Evolutionary conservation across 768 basidiomycete genomes (phyloP), one percentile per base, ranked within the genome.

Genomic region (Termitomyces sp.): DNA sequence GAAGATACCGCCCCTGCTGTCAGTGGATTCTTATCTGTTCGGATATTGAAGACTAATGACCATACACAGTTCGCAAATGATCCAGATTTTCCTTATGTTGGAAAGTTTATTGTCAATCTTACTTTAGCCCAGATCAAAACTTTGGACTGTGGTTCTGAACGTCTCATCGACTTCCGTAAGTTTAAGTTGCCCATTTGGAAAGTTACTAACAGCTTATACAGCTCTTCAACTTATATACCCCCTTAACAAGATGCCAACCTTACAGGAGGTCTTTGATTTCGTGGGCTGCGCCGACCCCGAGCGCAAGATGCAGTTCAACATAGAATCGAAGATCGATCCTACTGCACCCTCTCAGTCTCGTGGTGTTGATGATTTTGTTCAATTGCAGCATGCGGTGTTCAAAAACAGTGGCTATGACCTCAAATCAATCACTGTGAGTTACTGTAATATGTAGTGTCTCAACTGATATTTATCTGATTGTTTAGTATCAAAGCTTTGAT

Each of bases 51-150:
- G 23, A 28, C n/a, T 35, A 58, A 46, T 37, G 15, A 43, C 14
- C 4, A 19, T 51, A 38, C 6, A 23, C 50, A 88, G 87, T 73
- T 76, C 55, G 70, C 73, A 10, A 69, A 71, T 38, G 87, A 90
- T 65, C 82, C 84, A 1, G 71, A 72, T 41, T 90, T 80, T 65
- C 87, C 87, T 12, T 89, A 90, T 65, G 85, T 88, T n/a, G 87
- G 86, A 52, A 87, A 88, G 69, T 80, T 75, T 57, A 76, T 91
- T 53, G 84, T 82, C n/a, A 85, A 89, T 66, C 77, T 91, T 42
- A 92, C 91, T 0, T 69, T 91, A 42, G 82, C 87, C 7, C 89
- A 92, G 70, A 70, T 93, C 57, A 86, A 85, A 70, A 91, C 87
- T 5, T 68, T 93, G 44, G 89, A 93, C 66, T 93, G 91, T 62